Base-by-base conservation (phyloP, 352 stramenopile species). In the Peronospora farinosa region DNA sequence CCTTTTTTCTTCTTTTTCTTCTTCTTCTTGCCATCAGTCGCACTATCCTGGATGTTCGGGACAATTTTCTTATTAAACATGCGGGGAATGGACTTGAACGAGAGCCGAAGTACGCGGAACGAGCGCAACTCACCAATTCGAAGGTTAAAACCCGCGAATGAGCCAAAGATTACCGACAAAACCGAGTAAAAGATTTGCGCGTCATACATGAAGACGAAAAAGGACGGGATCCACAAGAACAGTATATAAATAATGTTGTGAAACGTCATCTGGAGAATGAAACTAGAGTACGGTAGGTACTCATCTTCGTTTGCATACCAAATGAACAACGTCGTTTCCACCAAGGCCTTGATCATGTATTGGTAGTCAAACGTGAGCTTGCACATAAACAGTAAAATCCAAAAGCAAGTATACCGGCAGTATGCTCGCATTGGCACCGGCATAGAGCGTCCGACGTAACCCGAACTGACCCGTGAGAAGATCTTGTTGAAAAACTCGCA, bases 1-100 rank as follows among this genome's bases (percentile, higher is more conserved):
- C 47, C 62, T 64, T 86, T 84, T 63, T 88, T 84, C 53, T 65
- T 66, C 46, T 73, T 74, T 44, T 84, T 86, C 46, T 87, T 84
- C 59, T 86, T 86, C 65, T 88, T 85, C 52, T 88, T 74, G 15
- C 65, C 60, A 40, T 68, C 58, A 36, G 49, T 57, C 7, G 54
- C 51, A 7, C 55, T 63, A 42, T 92, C 81, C 19, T 86, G 72
- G 52, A 92, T 86, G 54, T 93, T 93, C 28, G 78, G 73, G 15
- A 93, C 79, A 49, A 93, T 84, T 47, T 93, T 93, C 62, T 88
- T 84, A 66, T 93, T 93, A 52, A 93, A 93, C 56, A 91, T 79
- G 19, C 79, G 62, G 13, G 82, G 82, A 47, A 93, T 93, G 17
- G 72, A 87, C 73, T 91, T 91, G 62, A 93, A 93, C 30, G 82